These are phyloP conservation scores for Echeveria elegans DNA, from an alignment of 164 flowering plant species.

Conservation along the genomic window DNA sequence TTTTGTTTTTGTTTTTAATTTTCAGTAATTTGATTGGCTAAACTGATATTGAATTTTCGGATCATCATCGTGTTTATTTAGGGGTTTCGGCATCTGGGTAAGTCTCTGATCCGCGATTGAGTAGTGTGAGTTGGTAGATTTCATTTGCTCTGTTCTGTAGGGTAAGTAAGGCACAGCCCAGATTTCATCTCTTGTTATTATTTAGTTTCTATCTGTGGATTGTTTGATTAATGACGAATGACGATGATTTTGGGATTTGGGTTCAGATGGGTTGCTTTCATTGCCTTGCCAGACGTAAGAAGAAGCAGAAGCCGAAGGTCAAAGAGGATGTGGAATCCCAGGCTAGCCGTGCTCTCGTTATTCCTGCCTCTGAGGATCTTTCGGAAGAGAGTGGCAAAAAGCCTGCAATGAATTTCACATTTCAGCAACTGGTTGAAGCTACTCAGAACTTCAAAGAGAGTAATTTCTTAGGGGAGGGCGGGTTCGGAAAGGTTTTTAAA, in stretches of 20 bases:
- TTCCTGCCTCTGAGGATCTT: neutral
- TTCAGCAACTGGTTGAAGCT: slow-evolving; percentile 57
- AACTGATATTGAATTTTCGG: neutral
- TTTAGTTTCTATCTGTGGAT: neutral
- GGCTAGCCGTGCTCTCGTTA: slow-evolving; percentile 11
- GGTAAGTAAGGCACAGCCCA: neutral
- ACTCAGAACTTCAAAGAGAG: slow-evolving; percentile 48
- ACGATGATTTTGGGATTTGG: neutral
- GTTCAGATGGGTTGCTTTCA: slow-evolving; percentile 39
- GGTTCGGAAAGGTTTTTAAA: slow-evolving; percentile 81
- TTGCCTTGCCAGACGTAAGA: slow-evolving; percentile 23
- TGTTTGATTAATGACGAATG: neutral
- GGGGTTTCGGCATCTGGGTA: neutral
- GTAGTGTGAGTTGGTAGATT: neutral
- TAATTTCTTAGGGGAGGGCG: slow-evolving; percentile 82
- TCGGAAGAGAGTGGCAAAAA: neutral
- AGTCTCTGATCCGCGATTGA: neutral
- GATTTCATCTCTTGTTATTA: neutral
- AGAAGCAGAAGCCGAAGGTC: slow-evolving; percentile 26
- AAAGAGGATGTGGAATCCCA: slow-evolving; percentile 24
- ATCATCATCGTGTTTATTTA: neutral
- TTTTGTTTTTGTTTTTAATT: too few relatives aligned
- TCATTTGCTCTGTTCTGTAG: neutral
- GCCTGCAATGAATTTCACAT: slow-evolving; percentile 52
- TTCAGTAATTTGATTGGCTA: too few relatives aligned